phyloP scores from a whole-genome alignment of 257 asterid genomes.

The Anisodus tanguticus region DNA sequence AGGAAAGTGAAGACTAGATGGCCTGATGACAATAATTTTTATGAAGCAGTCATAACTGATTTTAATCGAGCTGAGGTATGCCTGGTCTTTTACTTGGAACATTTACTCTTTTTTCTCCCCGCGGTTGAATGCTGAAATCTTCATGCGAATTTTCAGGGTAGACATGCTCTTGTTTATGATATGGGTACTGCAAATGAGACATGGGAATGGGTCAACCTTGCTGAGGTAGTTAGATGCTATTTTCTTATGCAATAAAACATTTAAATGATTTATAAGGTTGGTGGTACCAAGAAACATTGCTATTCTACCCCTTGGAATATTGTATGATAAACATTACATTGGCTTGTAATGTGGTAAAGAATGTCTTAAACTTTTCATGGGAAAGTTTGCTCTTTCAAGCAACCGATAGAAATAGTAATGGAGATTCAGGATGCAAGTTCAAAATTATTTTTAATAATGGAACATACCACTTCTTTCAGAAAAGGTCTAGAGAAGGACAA shows the following conservation, averaged over 20 bases:
- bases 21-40: constrained; percentile 86
- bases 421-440: neutral
- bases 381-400: constrained; percentile 15
- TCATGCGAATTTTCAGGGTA: constrained; percentile 54
- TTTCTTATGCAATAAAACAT: constrained; percentile 27
- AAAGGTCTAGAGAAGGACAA: neutral
- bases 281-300: neutral
- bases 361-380: constrained; percentile 1
- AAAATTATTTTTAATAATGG: neutral
- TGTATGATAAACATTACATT: constrained; percentile 11
- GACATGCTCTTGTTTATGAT: constrained; percentile 71
- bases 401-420: neutral
- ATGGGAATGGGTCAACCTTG: constrained; percentile 81
- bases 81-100: constrained; percentile 31
- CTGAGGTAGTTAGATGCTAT: constrained; percentile 60
- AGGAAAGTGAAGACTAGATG: constrained; percentile 74
- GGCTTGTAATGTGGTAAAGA: constrained; percentile 10
- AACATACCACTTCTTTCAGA: neutral
- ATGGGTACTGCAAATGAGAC: constrained; percentile 60
- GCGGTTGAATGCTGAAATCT: neutral
- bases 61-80: constrained; percentile 61
- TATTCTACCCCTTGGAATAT: constrained; percentile 9
- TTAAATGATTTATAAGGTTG: constrained; percentile 9
- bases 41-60: constrained; percentile 72
- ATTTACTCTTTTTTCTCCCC: constrained; percentile 30